Evolutionary conservation across 768 basidiomycete species (phyloP), one percentile per base, ranked within the genome.

Genomic region (Boletales sp.): DNA sequence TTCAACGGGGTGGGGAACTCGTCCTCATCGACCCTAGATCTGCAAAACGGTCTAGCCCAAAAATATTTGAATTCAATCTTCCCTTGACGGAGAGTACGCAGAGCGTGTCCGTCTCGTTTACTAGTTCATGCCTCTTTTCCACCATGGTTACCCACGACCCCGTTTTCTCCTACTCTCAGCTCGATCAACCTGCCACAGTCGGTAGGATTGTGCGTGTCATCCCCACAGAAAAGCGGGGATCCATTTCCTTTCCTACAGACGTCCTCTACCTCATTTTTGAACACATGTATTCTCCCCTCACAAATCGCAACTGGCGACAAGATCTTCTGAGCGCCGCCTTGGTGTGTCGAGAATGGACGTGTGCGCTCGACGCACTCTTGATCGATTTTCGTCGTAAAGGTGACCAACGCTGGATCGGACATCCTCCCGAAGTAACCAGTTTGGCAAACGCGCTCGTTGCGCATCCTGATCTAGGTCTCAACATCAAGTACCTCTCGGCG

Each of bases 91-190:
- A 37, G n/a, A 42, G 39, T 32, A 57, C 40, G 15, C 47, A 57
- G 40, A 57, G 44, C 30, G 55, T 57, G 8, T 57, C 55, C 12
- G n/a, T 56, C 30, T 48, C 54, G n/a, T 52, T 57, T 29, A 30
- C 36, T 24, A 45, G 48, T 37, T 44, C 42, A 12, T 14, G 14
- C 38, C 32, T 15, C 10, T 31, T 56, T n/a, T 40, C 19, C 14
- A 56, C 46, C 18, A 13, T 17, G 32, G 34, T 56, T 2, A 31
- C 35, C 18, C 43, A 2, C 8, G 48, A 49, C 17, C 12, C 40
- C 11, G 32, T 34, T 56, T 40, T 24, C 17, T 30, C 44, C 32
- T 8, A 44, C 14, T n/a, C 40, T 24, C 30, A 12, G 4, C 12
- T 8, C n/a, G 21, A 54, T 19, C 10, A 15, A 9, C 45, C 43